Evolutionary conservation across 2,329 filamentous ascomycete genomes (phyloP).

Genomic region (Cladosporium sp.): DNA sequence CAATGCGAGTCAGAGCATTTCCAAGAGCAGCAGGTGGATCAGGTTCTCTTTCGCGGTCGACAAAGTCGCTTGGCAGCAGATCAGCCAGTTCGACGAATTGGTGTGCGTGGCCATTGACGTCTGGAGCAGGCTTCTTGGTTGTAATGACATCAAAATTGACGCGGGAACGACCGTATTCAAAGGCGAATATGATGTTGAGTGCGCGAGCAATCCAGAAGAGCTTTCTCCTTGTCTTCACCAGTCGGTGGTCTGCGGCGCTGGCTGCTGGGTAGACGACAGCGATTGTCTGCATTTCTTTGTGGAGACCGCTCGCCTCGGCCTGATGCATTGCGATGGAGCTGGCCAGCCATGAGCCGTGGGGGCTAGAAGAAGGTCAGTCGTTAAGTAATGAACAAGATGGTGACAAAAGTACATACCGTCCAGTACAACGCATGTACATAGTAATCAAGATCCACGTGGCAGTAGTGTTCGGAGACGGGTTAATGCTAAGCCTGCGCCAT

Average conservation of each 20-base stretch:
- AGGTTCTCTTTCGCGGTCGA: conserved; percentile 30
- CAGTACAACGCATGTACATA: conserved; percentile 51
- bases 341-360: conserved; percentile 53
- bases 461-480: conserved; percentile 34
- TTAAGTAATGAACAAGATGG: too few species aligned
- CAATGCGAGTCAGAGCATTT: conserved; percentile 28
- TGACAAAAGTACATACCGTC: conserved; percentile 18
- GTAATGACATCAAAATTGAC: conserved; percentile 46
- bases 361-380: conserved; percentile 25
- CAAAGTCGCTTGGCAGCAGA: conserved; percentile 30
- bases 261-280: conserved; percentile 30
- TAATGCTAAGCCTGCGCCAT: conserved; percentile 23
- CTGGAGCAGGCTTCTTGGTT: conserved; percentile 30
- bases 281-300: conserved; percentile 38
- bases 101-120: conserved; percentile 25
- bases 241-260: conserved; percentile 27
- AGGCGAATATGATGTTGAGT: conserved; percentile 55
- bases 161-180: conserved; percentile 52
- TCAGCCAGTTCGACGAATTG: conserved; percentile 31
- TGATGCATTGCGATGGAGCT: conserved; percentile 57
- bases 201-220: conserved; percentile 50
- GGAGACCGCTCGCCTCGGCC: conserved; percentile 49
- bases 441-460: conserved; percentile 52
- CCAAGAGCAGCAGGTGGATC: conserved; percentile 32
- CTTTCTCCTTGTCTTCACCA: conserved; percentile 26